Conservation (phyloP, 352 stramenopile genomes). For the Phytophthora pseudosyringae region DNA sequence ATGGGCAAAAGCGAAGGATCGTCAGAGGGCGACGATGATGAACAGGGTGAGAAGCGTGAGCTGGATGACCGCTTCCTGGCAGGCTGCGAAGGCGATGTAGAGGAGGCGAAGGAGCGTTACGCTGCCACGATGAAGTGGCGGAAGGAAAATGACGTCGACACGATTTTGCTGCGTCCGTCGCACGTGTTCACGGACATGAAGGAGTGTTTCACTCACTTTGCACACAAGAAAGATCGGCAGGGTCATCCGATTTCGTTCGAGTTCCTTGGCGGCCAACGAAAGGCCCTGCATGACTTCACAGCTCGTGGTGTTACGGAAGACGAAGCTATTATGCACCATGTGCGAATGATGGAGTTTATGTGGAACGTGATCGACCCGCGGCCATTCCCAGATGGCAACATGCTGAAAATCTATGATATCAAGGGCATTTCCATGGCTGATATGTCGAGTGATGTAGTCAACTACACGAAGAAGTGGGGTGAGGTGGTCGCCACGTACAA, state of each 20-base stretch:
- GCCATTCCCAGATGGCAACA: conserved; percentile 61
- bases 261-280: conserved; percentile 65
- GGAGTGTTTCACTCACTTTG: conserved; percentile 61
- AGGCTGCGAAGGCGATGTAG: conserved; percentile 71
- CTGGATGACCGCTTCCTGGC: conserved; percentile 68
- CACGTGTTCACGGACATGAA: conserved; percentile 71
- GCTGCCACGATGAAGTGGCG: conserved; percentile 68
- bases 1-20: conserved; percentile 54
- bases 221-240: conserved; percentile 71
- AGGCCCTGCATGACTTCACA: conserved; percentile 63
- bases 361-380: conserved; percentile 73
- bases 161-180: conserved; percentile 63
- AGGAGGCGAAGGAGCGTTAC: conserved; percentile 72
- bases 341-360: conserved; percentile 74
- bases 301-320: conserved; percentile 59
- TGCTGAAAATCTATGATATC: conserved; percentile 80
- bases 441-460: conserved; percentile 69
- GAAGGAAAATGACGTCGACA: conserved; percentile 73
- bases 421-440: conserved; percentile 81
- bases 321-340: conserved; percentile 68
- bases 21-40: conserved; percentile 30
- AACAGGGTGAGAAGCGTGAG: conserved; percentile 47
- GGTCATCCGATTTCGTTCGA: conserved; percentile 67
- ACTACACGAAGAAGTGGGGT: conserved; percentile 73
- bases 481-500: conserved; percentile 74